Conservation (phyloP, 129 eudicot genomes). For the Calendula officinalis region DNA sequence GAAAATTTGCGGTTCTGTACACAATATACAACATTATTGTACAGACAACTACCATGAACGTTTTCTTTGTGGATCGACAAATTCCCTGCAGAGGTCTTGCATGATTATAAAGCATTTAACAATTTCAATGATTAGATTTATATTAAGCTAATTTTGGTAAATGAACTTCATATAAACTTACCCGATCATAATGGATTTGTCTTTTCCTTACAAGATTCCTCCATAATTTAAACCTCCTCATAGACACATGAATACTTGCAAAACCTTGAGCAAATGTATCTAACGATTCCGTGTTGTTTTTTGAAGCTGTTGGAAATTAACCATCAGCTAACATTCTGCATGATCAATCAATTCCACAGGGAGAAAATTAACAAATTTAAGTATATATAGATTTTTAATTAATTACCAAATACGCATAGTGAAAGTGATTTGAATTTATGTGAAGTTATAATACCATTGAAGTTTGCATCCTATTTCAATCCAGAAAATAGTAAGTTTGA, state of each 20-base stretch:
- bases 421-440: background rate
- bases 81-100: slow-evolving; percentile 47
- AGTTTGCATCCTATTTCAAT: background rate
- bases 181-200: slow-evolving; percentile 51
- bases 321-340: background rate
- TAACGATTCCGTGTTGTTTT: no score
- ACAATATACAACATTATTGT: slow-evolving; percentile 70
- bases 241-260: slow-evolving; percentile 41
- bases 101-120: slow-evolving; percentile 24
- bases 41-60: slow-evolving; percentile 66
- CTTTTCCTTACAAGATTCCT: slow-evolving; percentile 55
- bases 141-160: slow-evolving; percentile 8
- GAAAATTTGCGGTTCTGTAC: slow-evolving; percentile 78
- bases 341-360: background rate
- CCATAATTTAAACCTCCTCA: slow-evolving; percentile 69
- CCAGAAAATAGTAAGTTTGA: background rate
- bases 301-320: background rate
- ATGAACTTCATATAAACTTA: slow-evolving; percentile 28
- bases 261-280: no score
- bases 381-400: no score
- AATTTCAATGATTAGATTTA: background rate
- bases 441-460: background rate
- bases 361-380: background rate
- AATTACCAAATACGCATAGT: background rate
- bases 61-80: slow-evolving; percentile 54